Base-by-base conservation (phyloP, 1,139 yeast species). In the Debaryomycetaceae sp. region DNA sequence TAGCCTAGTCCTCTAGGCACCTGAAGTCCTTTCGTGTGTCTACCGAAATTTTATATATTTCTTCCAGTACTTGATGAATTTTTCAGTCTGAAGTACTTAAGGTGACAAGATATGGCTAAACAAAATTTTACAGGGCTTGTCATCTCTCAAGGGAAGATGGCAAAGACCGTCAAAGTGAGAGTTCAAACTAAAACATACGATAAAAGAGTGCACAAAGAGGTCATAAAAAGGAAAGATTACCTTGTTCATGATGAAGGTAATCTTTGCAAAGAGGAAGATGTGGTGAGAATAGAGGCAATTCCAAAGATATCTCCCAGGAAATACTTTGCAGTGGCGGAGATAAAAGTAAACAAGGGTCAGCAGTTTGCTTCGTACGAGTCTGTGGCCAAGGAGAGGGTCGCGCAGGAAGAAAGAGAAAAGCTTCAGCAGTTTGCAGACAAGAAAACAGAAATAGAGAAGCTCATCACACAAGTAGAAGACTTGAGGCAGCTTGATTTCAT, bases 91-190 rank as follows among this genome's bases (percentile, higher is more conserved):
- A 22, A 11, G 11, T 11, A 22, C 11, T 11, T 22, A 22, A 11
- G 11, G 11, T 22, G 26, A 22, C 11, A 8, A 30, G 38, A 31
- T 16, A 89, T 87, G 96, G 89, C 92, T 42, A 83, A 88, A 65
- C 96, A 87, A 55, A 88, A 87, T 61, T 87, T 91, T 58, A 72
- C 88, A 40, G 98, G 98, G 40, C 81, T 88, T 61, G 98, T 92
- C 52, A 82, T 88, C 31, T 87, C 97, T 42, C 97, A 89, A 60
- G 98, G 98, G 35, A 88, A 88, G 61, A 91, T 91, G 97, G 76
- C 78, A 64, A 92, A 92, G 72, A 91, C 98, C 48, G 91, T 92
- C 49, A 91, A 89, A 70, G 98, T 92, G 46, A 79, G 96, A 45
- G 92, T 92, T 34, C 86, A 85, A 59, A 79, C 78, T 34, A 81